Base-by-base conservation (phyloP, 1,139 yeast species). In the Candida dubliniensis region DNA sequence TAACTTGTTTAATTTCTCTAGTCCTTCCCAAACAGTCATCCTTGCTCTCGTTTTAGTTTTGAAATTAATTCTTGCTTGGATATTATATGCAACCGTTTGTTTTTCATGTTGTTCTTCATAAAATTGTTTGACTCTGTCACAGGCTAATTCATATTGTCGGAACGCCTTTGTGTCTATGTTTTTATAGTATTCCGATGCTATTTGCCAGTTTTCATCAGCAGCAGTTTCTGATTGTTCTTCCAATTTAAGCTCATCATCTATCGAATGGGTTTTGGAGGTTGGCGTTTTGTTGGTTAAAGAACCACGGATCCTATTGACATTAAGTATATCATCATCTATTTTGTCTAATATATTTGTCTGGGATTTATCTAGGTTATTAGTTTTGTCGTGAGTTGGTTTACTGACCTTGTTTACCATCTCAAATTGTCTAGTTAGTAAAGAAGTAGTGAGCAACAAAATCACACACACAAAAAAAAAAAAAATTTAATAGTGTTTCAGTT, bases 21-120 rank as follows among this genome's bases (percentile, higher is more conserved):
- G 59, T 0, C 88, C 90, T 47, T 82, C 87, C 90, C 90, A 84
- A 5, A 84, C 74, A 0, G 86, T 68, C 87, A 84, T 81, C 45
- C 74, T 69, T 33, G 86, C 89, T 51, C 90, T 61, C 9, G 71
- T 66, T 55, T 82, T 81, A 2, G 88, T 78, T 57, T 83, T 83
- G 66, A 83, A 84, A 58, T 82, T 82, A 40, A 83, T 81, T 31
- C 90, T 63, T 0, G 89, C 89, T 56, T 83, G 87, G 30, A 84
- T 71, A 54, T 84, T 84, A 58, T 81, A 84, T 0, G 87, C 87
- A 26, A 84, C 87, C 0, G 90, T 84, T 60, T 84, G 90, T 51
- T 77, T 77, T 45, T 71, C 79, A 55, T 84, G 90, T 55, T 84
- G 90, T 51, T 82, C 88, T 51, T 73, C 76, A 57, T 84, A 84